Percentiles rank a stretch among this genome's conserved stretches.
These are phyloP conservation scores for Drechslerella coelobrocha DNA, from an alignment of 2,329 filamentous ascomycete species.

Conservation along the genomic window DNA sequence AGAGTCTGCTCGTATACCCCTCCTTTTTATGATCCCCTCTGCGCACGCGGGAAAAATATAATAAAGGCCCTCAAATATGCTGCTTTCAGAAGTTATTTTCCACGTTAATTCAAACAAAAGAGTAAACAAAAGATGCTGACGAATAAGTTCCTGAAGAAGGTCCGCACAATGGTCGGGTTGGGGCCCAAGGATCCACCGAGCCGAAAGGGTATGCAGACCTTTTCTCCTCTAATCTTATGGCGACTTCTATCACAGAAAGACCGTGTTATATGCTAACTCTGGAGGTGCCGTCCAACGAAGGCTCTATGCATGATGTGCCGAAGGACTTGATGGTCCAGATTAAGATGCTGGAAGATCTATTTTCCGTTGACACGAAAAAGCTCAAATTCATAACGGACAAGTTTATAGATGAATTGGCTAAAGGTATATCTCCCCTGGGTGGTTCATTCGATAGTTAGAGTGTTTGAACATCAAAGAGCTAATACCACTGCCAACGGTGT, in stretches of 20 bases:
- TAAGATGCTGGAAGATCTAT: slow-evolving; percentile 79
- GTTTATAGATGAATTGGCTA: slow-evolving; percentile 85
- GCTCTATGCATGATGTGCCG: slow-evolving; percentile 89
- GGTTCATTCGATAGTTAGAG: not conserved
- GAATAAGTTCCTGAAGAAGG: slow-evolving; percentile 24
- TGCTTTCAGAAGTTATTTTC: not conserved
- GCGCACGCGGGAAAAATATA: no score
- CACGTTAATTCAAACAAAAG: not conserved
- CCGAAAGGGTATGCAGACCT: slow-evolving; percentile 54
- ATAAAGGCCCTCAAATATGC: not conserved
- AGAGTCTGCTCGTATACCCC: no score
- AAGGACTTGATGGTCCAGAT: slow-evolving; percentile 68
- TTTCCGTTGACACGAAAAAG: slow-evolving; percentile 77
- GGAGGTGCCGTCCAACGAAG: slow-evolving; percentile 60
- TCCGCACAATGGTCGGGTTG: slow-evolving; percentile 47
- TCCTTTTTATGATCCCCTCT: no score
- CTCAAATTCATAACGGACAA: slow-evolving; percentile 90
- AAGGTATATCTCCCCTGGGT: slow-evolving; percentile 66
- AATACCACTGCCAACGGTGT: slow-evolving; percentile 6
- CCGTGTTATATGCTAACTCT: slow-evolving; percentile 8
- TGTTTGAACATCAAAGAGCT: slow-evolving; percentile 40
- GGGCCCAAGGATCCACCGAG: slow-evolving; percentile 52
- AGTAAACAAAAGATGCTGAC: slow-evolving; percentile 19
- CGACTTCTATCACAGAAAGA: not conserved
- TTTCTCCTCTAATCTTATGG: slow-evolving; percentile 1